A percentile compares a stretch with the other conserved stretches of the same genome.
Evolutionary conservation across 371 early-diverging fungal genomes (phyloP).

Genomic region (Conidiobolus incongruus): DNA sequence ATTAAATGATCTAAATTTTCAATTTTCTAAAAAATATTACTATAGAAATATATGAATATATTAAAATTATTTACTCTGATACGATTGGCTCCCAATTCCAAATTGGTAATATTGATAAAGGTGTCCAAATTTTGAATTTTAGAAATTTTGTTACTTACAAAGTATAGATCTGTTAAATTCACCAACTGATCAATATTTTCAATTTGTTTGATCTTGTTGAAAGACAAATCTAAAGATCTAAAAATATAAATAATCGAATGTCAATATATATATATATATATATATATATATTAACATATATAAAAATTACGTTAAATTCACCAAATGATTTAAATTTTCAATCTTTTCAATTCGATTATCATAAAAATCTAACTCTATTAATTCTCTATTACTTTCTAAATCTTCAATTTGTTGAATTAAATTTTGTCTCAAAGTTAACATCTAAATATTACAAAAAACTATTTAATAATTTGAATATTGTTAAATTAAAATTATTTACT

Average conservation of each 20-base stretch:
- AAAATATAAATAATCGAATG: too few species aligned
- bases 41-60: too few species aligned
- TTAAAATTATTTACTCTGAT: too few species aligned
- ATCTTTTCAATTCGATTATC: slow-evolving; percentile 77
- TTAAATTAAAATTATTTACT: too few species aligned
- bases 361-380: slow-evolving; percentile 77
- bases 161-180: slow-evolving; percentile 37
- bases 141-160: slow-evolving; percentile 67
- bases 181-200: slow-evolving; percentile 27
- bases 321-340: slow-evolving; percentile 31
- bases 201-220: slow-evolving; percentile 66
- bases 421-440: too few species aligned
- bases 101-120: slow-evolving; percentile 38
- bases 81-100: slow-evolving; percentile 89
- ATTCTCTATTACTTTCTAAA: slow-evolving; percentile 20
- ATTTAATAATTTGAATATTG: too few species aligned
- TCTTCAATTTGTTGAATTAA: slow-evolving; percentile 50
- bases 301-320: too few species aligned
- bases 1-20: slow-evolving; percentile 59
- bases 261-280: too few species aligned
- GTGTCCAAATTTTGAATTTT: slow-evolving; percentile 45
- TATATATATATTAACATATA: too few species aligned
- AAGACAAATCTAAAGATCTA: slow-evolving; percentile 72
- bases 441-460: too few species aligned
- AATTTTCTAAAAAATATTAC: too few species aligned